Evolutionary conservation across 2,329 filamentous ascomycete genomes (phyloP).

Genomic region (Paracoccidioides brasiliensis): DNA sequence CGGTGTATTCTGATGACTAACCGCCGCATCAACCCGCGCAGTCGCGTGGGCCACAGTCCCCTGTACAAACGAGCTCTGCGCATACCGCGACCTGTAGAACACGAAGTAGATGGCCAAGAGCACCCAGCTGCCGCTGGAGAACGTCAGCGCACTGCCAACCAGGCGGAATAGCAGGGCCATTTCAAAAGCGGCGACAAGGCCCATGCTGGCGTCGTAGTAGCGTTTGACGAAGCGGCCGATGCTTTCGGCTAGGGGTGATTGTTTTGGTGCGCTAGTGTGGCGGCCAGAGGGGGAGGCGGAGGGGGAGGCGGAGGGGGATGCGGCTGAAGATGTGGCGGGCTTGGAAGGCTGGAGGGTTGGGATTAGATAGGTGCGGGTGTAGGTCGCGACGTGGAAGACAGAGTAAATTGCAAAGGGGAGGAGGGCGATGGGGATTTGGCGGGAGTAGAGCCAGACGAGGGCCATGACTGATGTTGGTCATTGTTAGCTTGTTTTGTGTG

Average conservation of each 20-base stretch:
- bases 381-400: constrained; percentile 94
- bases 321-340: constrained; percentile 38
- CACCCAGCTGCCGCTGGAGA: constrained; percentile 85
- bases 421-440: constrained; percentile 79
- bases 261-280: constrained; percentile 25
- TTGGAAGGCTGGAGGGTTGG: constrained; percentile 65
- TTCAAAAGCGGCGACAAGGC: constrained; percentile 76
- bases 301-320: constrained; percentile 33
- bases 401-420: constrained; percentile 95
- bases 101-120: constrained; percentile 72
- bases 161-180: constrained; percentile 78
- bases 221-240: constrained; percentile 94
- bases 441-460: constrained; percentile 83
- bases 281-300: constrained; percentile 44
- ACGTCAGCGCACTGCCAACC: constrained; percentile 65
- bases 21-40: constrained; percentile 64
- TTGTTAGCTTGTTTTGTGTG: background rate
- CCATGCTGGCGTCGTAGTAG: constrained; percentile 96
- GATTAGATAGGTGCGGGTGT: constrained; percentile 84
- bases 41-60: constrained; percentile 59
- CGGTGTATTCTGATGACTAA: constrained; percentile 76
- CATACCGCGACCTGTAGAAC: constrained; percentile 81
- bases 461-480: constrained; percentile 56
- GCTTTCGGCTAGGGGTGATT: constrained; percentile 58
- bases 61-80: constrained; percentile 90